phyloP scores from a whole-genome alignment of 2,329 filamentous ascomycete genomes.

The Exophiala viscosa region DNA sequence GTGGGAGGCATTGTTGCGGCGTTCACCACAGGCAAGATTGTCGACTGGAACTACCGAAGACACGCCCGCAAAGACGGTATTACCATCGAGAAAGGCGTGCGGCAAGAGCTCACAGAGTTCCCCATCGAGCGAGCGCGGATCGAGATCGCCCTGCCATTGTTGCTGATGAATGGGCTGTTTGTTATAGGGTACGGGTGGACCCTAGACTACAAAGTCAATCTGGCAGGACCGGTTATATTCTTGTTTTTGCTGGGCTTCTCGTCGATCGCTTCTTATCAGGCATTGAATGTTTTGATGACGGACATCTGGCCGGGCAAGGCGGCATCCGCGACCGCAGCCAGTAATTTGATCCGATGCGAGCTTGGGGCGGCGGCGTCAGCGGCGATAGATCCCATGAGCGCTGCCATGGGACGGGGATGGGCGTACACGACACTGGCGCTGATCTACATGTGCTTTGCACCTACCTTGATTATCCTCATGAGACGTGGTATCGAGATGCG shows the following conservation, averaged over 20 bases:
- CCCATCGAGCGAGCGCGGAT: conserved; percentile 45
- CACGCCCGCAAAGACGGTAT: conserved; percentile 34
- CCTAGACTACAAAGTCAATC: conserved; percentile 33
- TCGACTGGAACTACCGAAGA: conserved; percentile 43
- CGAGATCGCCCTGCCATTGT: conserved; percentile 33
- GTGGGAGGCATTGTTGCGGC: conserved; percentile 27
- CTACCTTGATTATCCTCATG: conserved; percentile 3
- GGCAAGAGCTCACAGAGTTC: conserved; percentile 34
- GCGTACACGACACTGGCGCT: conserved; percentile 5
- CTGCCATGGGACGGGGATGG: conserved; percentile 7
- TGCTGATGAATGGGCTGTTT: conserved; percentile 31
- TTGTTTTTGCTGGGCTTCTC: conserved; percentile 7
- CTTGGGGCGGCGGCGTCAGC: conserved; percentile 32
- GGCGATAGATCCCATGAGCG: conserved; percentile 20
- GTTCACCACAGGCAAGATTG: conserved; percentile 18
- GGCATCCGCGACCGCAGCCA: conserved; percentile 34
- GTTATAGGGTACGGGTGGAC: conserved; percentile 43
- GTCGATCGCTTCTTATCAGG: conserved; percentile 3
- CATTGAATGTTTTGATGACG: conserved; percentile 9
- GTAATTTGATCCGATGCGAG: conserved; percentile 34
- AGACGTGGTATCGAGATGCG: conserved; percentile 9
- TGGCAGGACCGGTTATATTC: conserved; percentile 34
- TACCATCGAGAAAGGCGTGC: conserved; percentile 25
- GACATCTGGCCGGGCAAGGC: conserved; percentile 24
- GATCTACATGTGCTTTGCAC: not conserved